Conservation (phyloP, 371 early-diverging fungal genomes). For the Capillidium rhysosporum region DNA sequence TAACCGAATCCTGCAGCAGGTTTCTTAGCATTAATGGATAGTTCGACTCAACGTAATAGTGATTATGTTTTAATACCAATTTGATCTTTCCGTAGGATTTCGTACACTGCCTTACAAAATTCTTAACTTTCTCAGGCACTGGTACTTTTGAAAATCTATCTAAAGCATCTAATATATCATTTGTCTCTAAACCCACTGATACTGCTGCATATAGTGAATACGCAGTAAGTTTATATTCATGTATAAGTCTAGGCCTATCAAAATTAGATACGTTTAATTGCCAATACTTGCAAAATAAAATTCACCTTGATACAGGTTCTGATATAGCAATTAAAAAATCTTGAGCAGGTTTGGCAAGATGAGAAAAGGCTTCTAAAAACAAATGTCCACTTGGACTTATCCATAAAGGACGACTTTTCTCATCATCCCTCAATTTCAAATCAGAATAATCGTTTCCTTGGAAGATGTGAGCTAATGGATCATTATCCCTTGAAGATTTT, state of each 20-base stretch:
- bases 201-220: conserved; percentile 99
- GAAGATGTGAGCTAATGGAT: background rate
- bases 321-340: conserved; percentile 98
- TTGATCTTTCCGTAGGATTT: conserved; percentile 95
- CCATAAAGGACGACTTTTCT: conserved; percentile 82
- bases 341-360: conserved; percentile 88
- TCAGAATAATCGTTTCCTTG: conserved; percentile 34
- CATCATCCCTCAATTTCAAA: conserved; percentile 72
- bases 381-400: conserved; percentile 84
- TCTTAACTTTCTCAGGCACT: conserved; percentile 64
- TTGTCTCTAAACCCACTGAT: conserved; percentile 94
- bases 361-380: conserved; percentile 92
- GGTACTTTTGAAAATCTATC: conserved; percentile 81
- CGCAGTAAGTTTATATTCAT: conserved; percentile 96
- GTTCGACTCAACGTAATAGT: conserved; percentile 81
- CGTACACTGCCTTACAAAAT: conserved; percentile 82
- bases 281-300: background rate
- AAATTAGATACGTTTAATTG: background rate
- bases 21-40: conserved; percentile 70
- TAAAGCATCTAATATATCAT: conserved; percentile 86
- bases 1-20: conserved; percentile 62
- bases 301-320: conserved; percentile 86
- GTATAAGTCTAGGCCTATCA: conserved; percentile 81
- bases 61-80: conserved; percentile 86
- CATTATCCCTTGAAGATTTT: background rate